A percentile compares a stretch with the other conserved stretches of the same genome.
phyloP scores from a whole-genome alignment of 2,329 filamentous ascomycete species.

The Monosporascus sp. region DNA sequence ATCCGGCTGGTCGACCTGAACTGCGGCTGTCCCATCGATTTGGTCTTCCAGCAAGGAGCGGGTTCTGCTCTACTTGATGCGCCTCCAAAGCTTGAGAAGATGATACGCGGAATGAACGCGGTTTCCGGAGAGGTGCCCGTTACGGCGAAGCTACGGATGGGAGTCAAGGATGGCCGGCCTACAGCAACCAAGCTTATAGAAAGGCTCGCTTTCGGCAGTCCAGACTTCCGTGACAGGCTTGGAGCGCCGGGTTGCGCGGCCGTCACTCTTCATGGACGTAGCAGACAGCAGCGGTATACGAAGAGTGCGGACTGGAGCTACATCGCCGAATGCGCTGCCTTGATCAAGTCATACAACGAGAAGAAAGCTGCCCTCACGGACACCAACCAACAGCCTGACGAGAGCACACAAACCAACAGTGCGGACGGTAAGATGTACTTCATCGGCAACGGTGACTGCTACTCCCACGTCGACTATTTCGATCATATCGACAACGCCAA shows the following conservation, averaged over 20 bases:
- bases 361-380: slow-evolving; percentile 63
- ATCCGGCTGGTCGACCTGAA: slow-evolving; percentile 92
- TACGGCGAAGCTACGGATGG: slow-evolving; percentile 91
- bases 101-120: slow-evolving; percentile 91
- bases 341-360: slow-evolving; percentile 75
- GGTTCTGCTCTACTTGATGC: slow-evolving; percentile 90
- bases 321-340: slow-evolving; percentile 80
- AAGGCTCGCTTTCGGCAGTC: slow-evolving; percentile 73
- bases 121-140: slow-evolving; percentile 89
- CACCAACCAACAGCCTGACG: slow-evolving; percentile 72
- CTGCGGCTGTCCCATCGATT: slow-evolving; percentile 94
- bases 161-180: slow-evolving; percentile 72
- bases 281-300: slow-evolving; percentile 90
- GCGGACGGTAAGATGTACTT: slow-evolving; percentile 74
- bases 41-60: slow-evolving; percentile 81
- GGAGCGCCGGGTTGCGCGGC: slow-evolving; percentile 84
- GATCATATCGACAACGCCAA: slow-evolving; percentile 68
- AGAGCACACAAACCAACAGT: slow-evolving; percentile 62
- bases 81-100: slow-evolving; percentile 84
- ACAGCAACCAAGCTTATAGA: slow-evolving; percentile 78
- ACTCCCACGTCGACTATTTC: slow-evolving; percentile 84
- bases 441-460: slow-evolving; percentile 94
- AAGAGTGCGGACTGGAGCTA: slow-evolving; percentile 91
- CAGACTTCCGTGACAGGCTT: slow-evolving; percentile 62
- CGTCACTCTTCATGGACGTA: slow-evolving; percentile 91